Conservation (phyloP, 2,329 filamentous ascomycete genomes). For the Exophiala xenobiotica region DNA sequence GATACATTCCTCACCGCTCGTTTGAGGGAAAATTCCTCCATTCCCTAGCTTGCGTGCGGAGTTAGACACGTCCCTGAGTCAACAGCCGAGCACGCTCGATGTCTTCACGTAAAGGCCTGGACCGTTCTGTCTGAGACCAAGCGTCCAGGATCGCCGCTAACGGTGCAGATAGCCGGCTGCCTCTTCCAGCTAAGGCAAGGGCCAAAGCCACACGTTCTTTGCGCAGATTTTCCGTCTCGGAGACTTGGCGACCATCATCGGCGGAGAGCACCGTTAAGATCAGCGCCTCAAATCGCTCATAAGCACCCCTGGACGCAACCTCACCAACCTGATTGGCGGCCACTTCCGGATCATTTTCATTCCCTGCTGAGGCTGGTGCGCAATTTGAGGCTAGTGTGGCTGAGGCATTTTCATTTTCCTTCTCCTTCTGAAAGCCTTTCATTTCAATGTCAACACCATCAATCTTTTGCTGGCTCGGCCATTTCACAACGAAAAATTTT, state of each 20-base stretch:
- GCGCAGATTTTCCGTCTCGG: slow-evolving; percentile 22
- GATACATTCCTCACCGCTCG: background rate
- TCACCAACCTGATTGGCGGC: too few species aligned
- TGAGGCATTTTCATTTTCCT: slow-evolving; percentile 20
- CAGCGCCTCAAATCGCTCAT: slow-evolving; percentile 25
- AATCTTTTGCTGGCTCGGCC: background rate
- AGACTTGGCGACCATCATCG: slow-evolving; percentile 16
- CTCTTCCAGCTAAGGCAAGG: slow-evolving; percentile 17
- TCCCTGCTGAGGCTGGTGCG: slow-evolving; percentile 14
- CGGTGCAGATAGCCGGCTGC: slow-evolving; percentile 9
- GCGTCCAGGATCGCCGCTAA: slow-evolving; percentile 30
- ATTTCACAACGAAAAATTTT: slow-evolving; percentile 21
- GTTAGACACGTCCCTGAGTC: slow-evolving; percentile 2
- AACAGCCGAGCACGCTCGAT: slow-evolving; percentile 18
- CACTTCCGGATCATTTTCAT: background rate
- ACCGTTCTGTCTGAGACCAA: slow-evolving; percentile 44
- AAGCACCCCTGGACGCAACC: background rate
- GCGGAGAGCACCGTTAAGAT: slow-evolving; percentile 20
- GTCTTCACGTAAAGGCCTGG: slow-evolving; percentile 33
- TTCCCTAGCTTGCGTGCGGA: background rate
- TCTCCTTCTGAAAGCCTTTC: too few species aligned
- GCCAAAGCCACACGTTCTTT: slow-evolving; percentile 27
- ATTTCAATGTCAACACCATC: slow-evolving; percentile 7
- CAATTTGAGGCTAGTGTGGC: slow-evolving; percentile 15
- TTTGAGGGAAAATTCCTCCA: background rate